These are phyloP conservation scores for Ophiosphaerella korrae DNA, from an alignment of 2,329 filamentous ascomycete genomes.

Conservation along the genomic window DNA sequence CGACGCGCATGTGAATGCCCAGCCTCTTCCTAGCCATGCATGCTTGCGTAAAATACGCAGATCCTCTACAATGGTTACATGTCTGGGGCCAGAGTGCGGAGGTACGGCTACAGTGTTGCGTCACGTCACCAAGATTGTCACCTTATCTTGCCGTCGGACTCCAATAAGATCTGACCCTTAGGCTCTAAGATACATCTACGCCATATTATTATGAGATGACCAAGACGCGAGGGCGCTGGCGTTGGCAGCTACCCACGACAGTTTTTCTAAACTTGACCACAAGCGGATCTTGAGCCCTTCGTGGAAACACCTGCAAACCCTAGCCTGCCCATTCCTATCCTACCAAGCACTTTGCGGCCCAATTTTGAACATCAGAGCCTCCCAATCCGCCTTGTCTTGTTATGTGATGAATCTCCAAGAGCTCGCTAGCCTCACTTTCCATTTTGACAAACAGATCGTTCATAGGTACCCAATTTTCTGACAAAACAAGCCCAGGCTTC, in stretches of 20 bases:
- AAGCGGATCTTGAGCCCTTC: too few relatives aligned
- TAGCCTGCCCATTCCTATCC: too few relatives aligned
- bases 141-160: neutral
- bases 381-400: too few relatives aligned
- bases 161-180: neutral
- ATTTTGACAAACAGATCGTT: too few relatives aligned
- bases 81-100: conserved; percentile 10
- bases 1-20: neutral
- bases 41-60: neutral
- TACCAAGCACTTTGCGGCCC: too few relatives aligned
- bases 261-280: too few relatives aligned
- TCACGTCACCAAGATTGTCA: neutral
- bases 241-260: too few relatives aligned
- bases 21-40: neutral
- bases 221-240: neutral
- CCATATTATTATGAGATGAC: neutral
- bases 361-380: too few relatives aligned
- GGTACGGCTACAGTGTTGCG: neutral
- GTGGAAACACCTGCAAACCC: too few relatives aligned
- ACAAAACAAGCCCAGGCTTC: neutral
- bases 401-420: too few relatives aligned
- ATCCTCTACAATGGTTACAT: neutral
- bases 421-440: too few relatives aligned
- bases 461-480: too few relatives aligned
- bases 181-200: neutral